Percentiles rank a stretch among this genome's conserved stretches.
Conservation (phyloP, 768 basidiomycete species). For the Termitomyces sp. region DNA sequence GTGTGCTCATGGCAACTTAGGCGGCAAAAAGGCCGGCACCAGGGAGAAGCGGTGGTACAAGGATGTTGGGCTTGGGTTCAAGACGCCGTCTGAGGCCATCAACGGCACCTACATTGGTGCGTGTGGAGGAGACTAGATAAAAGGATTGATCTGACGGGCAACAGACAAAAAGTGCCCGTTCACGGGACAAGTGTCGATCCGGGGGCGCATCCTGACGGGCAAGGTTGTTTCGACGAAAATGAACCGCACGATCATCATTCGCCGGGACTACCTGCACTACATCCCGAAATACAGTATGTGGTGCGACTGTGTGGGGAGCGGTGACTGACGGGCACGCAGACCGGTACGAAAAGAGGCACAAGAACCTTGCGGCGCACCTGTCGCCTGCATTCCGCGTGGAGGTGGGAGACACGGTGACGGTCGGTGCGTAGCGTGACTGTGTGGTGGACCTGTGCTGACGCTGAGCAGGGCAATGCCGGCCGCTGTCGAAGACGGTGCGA, state of each 20-base stretch:
- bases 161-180: constrained; percentile 99
- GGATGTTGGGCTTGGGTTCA: constrained; percentile 95
- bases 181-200: constrained; percentile 95
- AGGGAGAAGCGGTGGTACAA: constrained; percentile 99
- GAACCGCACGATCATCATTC: constrained; percentile 98
- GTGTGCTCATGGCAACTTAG: constrained; percentile 34
- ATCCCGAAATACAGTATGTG: constrained; percentile 96
- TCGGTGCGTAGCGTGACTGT: constrained; percentile 56
- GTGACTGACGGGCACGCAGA: constrained; percentile 40
- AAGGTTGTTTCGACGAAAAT: constrained; percentile 99
- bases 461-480: constrained; percentile 89
- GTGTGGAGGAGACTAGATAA: constrained; percentile 26
- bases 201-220: constrained; percentile 97
- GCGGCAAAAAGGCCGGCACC: constrained; percentile 87
- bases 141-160: constrained; percentile 5
- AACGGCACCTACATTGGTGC: constrained; percentile 93
- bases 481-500: constrained; percentile 96
- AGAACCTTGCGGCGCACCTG: constrained; percentile 95
- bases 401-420: constrained; percentile 89
- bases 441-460: constrained; percentile 4
- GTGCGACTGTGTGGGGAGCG: neutral
- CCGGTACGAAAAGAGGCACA: constrained; percentile 98
- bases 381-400: constrained; percentile 99
- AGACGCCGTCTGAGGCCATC: constrained; percentile 95
- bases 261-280: constrained; percentile 92